Evolutionary conservation across 2,329 filamentous ascomycete genomes (phyloP).

Genomic region (Alternaria gaisen): DNA sequence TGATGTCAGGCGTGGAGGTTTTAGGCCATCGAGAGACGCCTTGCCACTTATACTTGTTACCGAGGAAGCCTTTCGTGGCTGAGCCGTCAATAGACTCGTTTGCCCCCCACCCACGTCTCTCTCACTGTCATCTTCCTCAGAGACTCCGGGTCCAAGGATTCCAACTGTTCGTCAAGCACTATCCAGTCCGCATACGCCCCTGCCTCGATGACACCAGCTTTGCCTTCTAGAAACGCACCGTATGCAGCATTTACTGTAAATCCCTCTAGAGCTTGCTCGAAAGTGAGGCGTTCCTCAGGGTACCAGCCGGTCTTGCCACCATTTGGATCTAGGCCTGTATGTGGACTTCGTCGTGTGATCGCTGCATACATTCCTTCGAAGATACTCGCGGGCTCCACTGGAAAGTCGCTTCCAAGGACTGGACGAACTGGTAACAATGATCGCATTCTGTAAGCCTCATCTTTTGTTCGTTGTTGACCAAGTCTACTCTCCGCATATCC

Average conservation of each 20-base stretch:
- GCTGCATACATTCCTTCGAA: conserved; percentile 76
- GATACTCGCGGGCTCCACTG: conserved; percentile 73
- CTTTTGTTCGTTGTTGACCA: conserved; percentile 62
- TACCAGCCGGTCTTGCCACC: conserved; percentile 66
- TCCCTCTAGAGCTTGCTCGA: conserved; percentile 68
- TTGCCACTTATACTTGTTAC: neutral
- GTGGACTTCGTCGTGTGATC: conserved; percentile 67
- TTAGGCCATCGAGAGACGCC: neutral
- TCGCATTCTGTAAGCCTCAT: conserved; percentile 72
- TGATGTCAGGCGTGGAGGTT: conserved; percentile 2
- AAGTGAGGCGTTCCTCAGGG: conserved; percentile 64
- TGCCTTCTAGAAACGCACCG: conserved; percentile 67
- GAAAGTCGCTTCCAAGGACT: conserved; percentile 74
- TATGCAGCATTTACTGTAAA: conserved; percentile 69
- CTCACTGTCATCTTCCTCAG: conserved; percentile 65
- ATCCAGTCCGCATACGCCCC: conserved; percentile 75
- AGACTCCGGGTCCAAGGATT: conserved; percentile 59
- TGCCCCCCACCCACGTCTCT: conserved; percentile 75
- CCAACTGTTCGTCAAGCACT: conserved; percentile 69
- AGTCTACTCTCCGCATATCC: conserved; percentile 70
- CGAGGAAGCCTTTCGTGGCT: conserved; percentile 19
- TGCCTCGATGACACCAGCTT: conserved; percentile 66
- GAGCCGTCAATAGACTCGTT: conserved; percentile 47
- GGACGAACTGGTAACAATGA: conserved; percentile 64
- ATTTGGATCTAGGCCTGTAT: conserved; percentile 53